phyloP scores from a whole-genome alignment of 176 grass and related monocot genomes.

The Oryza coarctata region DNA sequence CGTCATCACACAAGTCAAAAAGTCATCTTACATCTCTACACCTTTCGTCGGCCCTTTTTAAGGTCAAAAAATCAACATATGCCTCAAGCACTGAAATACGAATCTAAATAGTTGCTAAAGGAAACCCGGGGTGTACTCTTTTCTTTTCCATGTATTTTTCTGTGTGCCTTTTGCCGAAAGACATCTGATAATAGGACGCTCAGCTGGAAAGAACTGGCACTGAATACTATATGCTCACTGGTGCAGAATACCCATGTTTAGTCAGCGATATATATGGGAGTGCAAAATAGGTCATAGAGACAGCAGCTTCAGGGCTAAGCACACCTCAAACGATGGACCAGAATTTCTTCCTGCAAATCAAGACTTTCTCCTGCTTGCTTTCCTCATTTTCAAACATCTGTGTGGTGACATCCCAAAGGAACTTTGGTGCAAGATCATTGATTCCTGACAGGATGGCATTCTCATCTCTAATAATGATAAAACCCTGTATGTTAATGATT shows the following conservation, averaged over 20 bases:
- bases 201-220: background rate
- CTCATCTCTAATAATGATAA: conserved; percentile 85
- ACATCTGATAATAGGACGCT: background rate
- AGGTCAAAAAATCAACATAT: background rate
- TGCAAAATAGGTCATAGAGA: background rate
- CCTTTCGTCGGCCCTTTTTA: background rate
- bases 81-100: background rate
- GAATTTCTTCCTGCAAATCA: conserved; percentile 92
- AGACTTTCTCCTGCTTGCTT: conserved; percentile 47
- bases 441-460: conserved; percentile 68
- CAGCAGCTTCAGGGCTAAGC: background rate
- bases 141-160: background rate
- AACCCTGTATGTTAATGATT: conserved; percentile 54
- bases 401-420: conserved; percentile 82
- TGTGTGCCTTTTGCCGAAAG: background rate
- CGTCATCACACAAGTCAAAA: background rate
- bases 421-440: conserved; percentile 73
- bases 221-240: background rate
- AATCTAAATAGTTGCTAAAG: background rate
- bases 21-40: background rate
- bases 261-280: background rate
- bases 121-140: background rate
- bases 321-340: conserved; percentile 77
- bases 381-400: conserved; percentile 65
- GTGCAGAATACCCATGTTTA: background rate